Evolutionary conservation across 148 eudicot genomes (phyloP), one percentile per base, ranked within the genome.

Genomic region (Gaultheria prostrata): DNA sequence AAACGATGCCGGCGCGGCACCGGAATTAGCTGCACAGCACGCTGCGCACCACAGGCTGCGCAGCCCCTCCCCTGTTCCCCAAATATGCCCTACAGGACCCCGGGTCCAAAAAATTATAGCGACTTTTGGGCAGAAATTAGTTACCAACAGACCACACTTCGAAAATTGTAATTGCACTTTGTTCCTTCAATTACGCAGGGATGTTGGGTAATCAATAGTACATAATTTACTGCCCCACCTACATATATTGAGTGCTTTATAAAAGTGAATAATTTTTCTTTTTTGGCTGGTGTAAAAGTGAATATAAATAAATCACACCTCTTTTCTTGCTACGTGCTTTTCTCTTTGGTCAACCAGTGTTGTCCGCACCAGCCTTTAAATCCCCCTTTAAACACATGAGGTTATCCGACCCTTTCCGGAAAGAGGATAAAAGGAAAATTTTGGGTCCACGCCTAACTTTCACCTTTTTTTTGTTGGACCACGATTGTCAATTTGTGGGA

Each of bases 131-230:
- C 11, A 2, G 49, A 72, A 20, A 35, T 57, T 81, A 17, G 53
- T 33, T 30, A 46, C 71, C 54, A 48, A 63, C 69, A n/a, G 30
- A 63, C 69, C 56, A 54, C 48, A 32, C 28, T 32, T 75, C 15
- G 78, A n/a, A 75, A 75, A 49, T 75, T 75, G 78, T 11, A 74
- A 74, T 74, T 74, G 73, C 74, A 50, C 83, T 81, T 81, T 81
- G 39, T 82, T 21, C 79, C 84, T 82, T 13, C 70, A 82, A 72
- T 82, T 74, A 33, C 79, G 84, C 79, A 82, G 24, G 20, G 6
- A 39, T 74, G 30, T 39, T n/a, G 71, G 72, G 79, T 79, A 74
- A 82, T 69, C 54, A 74, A 82, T 33, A 24, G 71, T 14, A 26
- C 26, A 3, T 74, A 2, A 35, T 14, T 73, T 39, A 43, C 7